These are phyloP conservation scores for Primulina tabacum DNA, from an alignment of 257 asterid genomes.

Conservation along the genomic window DNA sequence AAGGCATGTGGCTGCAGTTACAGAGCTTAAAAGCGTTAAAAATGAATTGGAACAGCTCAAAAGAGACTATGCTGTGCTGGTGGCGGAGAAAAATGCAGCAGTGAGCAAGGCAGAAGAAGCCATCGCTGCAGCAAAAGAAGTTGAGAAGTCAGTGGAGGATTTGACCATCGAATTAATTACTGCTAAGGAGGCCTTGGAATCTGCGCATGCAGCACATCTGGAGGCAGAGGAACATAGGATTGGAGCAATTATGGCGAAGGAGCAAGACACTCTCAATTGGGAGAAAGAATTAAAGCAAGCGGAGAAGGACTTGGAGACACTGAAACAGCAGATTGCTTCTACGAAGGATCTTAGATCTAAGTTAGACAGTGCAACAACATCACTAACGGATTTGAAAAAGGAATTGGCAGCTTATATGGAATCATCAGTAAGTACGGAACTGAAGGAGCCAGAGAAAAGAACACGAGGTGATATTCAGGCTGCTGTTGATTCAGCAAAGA, in stretches of 20 bases:
- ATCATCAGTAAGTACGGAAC: slow-evolving; percentile 37
- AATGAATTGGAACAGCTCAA: slow-evolving; percentile 59
- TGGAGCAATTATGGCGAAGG: slow-evolving; percentile 77
- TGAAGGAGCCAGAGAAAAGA: slow-evolving; percentile 39
- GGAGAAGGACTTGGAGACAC: slow-evolving; percentile 61
- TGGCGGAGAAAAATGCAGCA: slow-evolving; percentile 60
- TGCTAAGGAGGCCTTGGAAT: slow-evolving; percentile 70
- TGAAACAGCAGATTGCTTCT: slow-evolving; percentile 43
- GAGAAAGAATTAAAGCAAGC: slow-evolving; percentile 72
- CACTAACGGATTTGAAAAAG: slow-evolving; percentile 55
- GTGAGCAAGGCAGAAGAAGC: slow-evolving; percentile 70
- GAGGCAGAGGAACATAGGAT: slow-evolving; percentile 91
- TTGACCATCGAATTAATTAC: slow-evolving; percentile 79
- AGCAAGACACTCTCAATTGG: slow-evolving; percentile 70
- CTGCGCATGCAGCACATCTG: slow-evolving; percentile 81
- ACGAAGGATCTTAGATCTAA: slow-evolving; percentile 62
- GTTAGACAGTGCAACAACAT: slow-evolving; percentile 52
- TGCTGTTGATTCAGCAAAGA: slow-evolving; percentile 52
- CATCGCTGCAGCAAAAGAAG: slow-evolving; percentile 50
- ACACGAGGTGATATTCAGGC: slow-evolving; percentile 57
- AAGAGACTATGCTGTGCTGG: slow-evolving; percentile 47
- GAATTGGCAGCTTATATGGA: slow-evolving; percentile 90
- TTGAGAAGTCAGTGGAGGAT: slow-evolving; percentile 84
- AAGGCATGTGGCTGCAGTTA: slow-evolving; percentile 66
- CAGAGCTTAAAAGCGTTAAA: slow-evolving; percentile 60